A percentile compares a stretch with the other conserved stretches of the same genome.
phyloP scores from a whole-genome alignment of 2,329 filamentous ascomycete species.

The Delphinella strobiligena region DNA sequence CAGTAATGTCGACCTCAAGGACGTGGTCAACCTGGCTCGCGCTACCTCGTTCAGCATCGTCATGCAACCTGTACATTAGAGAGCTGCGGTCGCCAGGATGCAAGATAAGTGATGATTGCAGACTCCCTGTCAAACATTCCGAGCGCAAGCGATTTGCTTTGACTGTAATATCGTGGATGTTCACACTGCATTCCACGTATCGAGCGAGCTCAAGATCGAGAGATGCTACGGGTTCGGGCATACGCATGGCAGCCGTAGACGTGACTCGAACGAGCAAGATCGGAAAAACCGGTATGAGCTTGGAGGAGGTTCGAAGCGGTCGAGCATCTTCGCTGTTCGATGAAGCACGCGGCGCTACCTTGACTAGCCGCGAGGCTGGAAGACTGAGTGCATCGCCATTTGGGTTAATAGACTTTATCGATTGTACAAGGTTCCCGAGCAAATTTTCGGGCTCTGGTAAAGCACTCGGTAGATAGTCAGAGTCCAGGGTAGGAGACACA shows the following conservation, averaged over 20 bases:
- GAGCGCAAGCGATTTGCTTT: constrained; percentile 46
- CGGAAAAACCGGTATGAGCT: constrained; percentile 38
- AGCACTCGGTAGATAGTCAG: constrained; percentile 58
- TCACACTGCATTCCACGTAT: constrained; percentile 53
- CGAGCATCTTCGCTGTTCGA: constrained; percentile 46
- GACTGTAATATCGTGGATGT: constrained; percentile 48
- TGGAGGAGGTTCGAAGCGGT: constrained; percentile 51
- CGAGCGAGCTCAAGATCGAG: constrained; percentile 64
- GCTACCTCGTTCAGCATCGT: constrained; percentile 23
- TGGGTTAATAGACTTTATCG: constrained; percentile 55
- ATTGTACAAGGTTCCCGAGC: constrained; percentile 37
- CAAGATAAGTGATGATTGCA: constrained; percentile 26
- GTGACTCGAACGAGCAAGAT: constrained; percentile 55
- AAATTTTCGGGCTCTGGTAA: constrained; percentile 58
- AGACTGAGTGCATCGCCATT: constrained; percentile 50
- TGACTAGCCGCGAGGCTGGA: constrained; percentile 59
- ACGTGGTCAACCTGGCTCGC: background rate
- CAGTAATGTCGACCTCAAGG: constrained; percentile 40
- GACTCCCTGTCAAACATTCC: constrained; percentile 42
- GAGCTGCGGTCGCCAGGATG: constrained; percentile 57
- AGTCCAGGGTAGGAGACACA: constrained; percentile 26
- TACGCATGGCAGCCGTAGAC: constrained; percentile 40
- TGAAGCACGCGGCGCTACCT: constrained; percentile 55
- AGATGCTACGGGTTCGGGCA: constrained; percentile 47
- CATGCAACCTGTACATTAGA: constrained; percentile 51